Percentiles rank a stretch among this genome's conserved stretches.
Evolutionary conservation across 2,329 filamentous ascomycete species (phyloP).

Genomic region (Chalaropsis ovoidea): DNA sequence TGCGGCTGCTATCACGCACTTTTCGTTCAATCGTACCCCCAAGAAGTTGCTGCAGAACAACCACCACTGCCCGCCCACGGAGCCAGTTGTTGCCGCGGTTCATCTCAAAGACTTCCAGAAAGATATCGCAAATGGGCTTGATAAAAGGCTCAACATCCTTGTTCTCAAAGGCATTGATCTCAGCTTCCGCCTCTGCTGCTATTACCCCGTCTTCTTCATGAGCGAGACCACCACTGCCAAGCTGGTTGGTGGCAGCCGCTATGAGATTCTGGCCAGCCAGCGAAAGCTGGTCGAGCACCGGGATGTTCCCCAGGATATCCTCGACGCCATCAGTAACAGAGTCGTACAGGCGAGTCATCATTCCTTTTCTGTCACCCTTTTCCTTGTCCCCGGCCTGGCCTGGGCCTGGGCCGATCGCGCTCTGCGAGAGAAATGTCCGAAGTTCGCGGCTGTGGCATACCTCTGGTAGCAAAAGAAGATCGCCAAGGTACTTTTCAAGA

Average conservation of each 20-base stretch:
- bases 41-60: constrained; percentile 89
- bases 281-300: constrained; percentile 87
- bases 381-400: constrained; percentile 45
- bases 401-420: constrained; percentile 53
- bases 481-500: constrained; percentile 73
- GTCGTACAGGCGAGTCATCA: constrained; percentile 90
- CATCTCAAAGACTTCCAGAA: constrained; percentile 88
- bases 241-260: constrained; percentile 59
- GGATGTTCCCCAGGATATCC: constrained; percentile 91
- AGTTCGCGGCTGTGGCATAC: constrained; percentile 90
- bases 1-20: constrained; percentile 71
- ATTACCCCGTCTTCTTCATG: constrained; percentile 42
- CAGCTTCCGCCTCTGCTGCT: constrained; percentile 73
- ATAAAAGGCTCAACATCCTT: constrained; percentile 88
- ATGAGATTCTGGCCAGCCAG: constrained; percentile 86
- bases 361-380: constrained; percentile 56
- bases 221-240: constrained; percentile 45
- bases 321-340: constrained; percentile 97
- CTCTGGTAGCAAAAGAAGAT: constrained; percentile 75
- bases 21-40: constrained; percentile 95
- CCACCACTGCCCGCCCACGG: constrained; percentile 85
- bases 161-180: constrained; percentile 85
- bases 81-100: constrained; percentile 97
- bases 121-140: constrained; percentile 95
- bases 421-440: constrained; percentile 83